Evolutionary conservation across 1,284 basidiomycete species (phyloP), one percentile per base, ranked within the genome.

Genomic region (Apiotrichum akiyoshidainum): DNA sequence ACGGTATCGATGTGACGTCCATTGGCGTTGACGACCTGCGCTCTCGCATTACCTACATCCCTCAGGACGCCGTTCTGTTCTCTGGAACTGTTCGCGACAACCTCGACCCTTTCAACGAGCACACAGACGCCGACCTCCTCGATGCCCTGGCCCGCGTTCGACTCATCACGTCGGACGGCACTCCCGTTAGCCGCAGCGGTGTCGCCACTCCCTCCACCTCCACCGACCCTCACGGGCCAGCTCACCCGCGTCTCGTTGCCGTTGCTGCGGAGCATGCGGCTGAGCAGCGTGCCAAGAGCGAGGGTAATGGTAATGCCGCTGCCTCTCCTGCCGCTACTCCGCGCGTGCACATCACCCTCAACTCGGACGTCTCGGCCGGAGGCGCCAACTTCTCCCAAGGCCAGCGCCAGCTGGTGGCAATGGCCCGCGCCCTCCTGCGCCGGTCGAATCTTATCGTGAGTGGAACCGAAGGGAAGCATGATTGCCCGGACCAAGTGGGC

Each of bases 331-430:
- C 50, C 2, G 49, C 45, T 4, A 50, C 61, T 10, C 54, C 63
- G 14, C 51, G 63, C 22, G 80, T 81, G 5, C 79, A 79, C 8
- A 80, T 91, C 55, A 82, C 83, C 0, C 81, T 92, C 16, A 84
- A 87, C 41, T 87, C 87, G 0, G 83, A 86, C 63, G 86, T 92
- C 2, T 88, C 88, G 0, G 81, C 87, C 1, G 89, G 89, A 1
- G 90, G 90, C 7, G 82, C 84, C 56, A 92, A 92, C 77, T 90
- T 92, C 69, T 90, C 87, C 2, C 87, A 89, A 60, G 91, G 90
- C 5, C 90, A 94, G 68, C 73, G 88, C 19, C 90, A 93, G 75
- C 81, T 93, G 4, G 84, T 93, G 22, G 87, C 89, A 17, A 77
- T 80, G 69, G 78, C 78, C 0, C 82, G 89, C 17, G 89, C 89